These are phyloP conservation scores for Russula dissimulans DNA, from an alignment of 768 basidiomycete genomes.

Conservation along the genomic window DNA sequence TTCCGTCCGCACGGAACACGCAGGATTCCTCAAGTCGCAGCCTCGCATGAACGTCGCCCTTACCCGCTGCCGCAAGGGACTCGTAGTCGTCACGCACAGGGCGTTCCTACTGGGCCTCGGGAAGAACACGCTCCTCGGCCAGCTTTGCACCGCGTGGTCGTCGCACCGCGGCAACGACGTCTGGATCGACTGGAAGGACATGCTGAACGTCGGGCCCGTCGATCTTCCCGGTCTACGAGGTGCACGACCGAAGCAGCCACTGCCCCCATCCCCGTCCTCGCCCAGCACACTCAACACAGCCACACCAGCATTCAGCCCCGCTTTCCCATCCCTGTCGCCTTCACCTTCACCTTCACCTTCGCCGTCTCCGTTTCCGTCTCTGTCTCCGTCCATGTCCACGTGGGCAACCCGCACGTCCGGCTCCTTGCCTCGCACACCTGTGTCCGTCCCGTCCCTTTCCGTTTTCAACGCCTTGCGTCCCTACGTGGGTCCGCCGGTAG, in stretches of 20 bases:
- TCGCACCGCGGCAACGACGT: conserved; percentile 4
- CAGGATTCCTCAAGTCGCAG: conserved; percentile 38
- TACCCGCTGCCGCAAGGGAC: conserved; percentile 37
- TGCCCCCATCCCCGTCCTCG: too few species aligned
- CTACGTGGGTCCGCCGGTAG: too few species aligned
- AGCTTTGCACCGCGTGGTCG: conserved; percentile 26
- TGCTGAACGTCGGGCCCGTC: background rate
- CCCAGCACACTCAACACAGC: background rate
- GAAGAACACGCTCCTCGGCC: conserved; percentile 35
- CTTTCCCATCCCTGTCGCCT: too few species aligned
- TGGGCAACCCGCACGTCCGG: too few species aligned
- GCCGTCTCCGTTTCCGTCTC: too few species aligned
- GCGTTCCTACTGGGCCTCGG: conserved; percentile 31
- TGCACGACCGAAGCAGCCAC: too few species aligned
- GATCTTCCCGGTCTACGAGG: background rate
- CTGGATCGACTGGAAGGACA: conserved; percentile 26
- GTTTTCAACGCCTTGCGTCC: too few species aligned
- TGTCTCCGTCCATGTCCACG: too few species aligned
- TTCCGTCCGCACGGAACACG: conserved; percentile 35
- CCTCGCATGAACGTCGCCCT: conserved; percentile 38
- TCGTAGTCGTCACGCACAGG: conserved; percentile 39
- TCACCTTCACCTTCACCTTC: too few species aligned
- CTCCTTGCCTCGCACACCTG: too few species aligned
- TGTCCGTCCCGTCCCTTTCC: too few species aligned
- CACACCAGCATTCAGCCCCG: background rate